Conservation (phyloP, 176 grass and related monocot species). For the Poa pratensis region DNA sequence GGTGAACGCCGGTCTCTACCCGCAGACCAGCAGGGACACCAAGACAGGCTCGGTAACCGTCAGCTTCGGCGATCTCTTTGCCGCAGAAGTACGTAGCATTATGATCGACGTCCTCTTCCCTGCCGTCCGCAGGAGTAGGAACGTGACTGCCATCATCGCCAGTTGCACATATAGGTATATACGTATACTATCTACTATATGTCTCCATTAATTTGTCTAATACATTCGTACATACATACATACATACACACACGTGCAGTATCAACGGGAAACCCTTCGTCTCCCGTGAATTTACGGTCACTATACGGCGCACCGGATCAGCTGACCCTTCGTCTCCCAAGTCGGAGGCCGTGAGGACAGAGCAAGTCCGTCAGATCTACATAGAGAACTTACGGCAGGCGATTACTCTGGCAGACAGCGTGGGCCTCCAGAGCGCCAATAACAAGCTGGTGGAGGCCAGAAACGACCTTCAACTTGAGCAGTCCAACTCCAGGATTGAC, state of each 20-base stretch:
- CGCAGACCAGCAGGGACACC: not conserved
- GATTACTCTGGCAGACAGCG: not conserved
- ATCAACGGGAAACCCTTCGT: not conserved
- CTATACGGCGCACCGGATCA: conserved; percentile 19
- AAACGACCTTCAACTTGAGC: not conserved
- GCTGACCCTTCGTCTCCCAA: not conserved
- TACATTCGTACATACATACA: too few relatives aligned
- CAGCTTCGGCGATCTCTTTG: conserved; percentile 42
- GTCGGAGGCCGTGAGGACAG: not conserved
- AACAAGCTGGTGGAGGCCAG: conserved; percentile 23
- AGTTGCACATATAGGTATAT: conserved; percentile 12
- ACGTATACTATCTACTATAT: not conserved
- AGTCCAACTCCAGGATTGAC: not conserved
- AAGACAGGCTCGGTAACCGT: not conserved
- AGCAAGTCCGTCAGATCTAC: not conserved
- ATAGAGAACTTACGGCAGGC: not conserved
- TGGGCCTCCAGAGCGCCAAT: not conserved
- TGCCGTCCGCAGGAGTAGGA: not conserved
- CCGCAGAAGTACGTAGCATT: conserved; percentile 31
- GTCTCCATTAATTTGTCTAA: too few relatives aligned
- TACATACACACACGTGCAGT: not conserved
- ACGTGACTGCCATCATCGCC: not conserved
- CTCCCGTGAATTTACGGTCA: not conserved
- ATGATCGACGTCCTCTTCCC: conserved; percentile 36
- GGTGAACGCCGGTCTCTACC: conserved; percentile 44